phyloP scores from a whole-genome alignment of 1,284 basidiomycete species.

The Termitomyces sp. region DNA sequence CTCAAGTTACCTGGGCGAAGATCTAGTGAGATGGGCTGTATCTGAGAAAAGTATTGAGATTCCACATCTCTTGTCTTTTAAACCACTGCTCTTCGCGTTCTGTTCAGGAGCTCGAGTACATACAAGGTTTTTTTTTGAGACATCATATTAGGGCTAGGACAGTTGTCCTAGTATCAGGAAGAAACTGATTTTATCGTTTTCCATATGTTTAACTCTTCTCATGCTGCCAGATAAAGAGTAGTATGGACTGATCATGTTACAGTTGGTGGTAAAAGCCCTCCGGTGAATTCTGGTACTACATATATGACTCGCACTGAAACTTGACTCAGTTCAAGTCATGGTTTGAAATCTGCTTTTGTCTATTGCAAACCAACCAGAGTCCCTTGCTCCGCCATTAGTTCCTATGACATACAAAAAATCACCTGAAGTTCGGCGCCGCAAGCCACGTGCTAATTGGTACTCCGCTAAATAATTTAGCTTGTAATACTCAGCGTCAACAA shows the following conservation, averaged over 20 bases:
- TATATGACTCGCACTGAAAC: too few relatives aligned
- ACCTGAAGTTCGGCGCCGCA: conserved; percentile 6
- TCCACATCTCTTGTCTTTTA: not conserved
- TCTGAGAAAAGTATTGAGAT: not conserved
- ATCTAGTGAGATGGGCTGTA: not conserved
- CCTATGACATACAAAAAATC: too few relatives aligned
- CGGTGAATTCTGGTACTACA: too few relatives aligned
- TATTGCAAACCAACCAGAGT: too few relatives aligned
- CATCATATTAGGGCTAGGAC: too few relatives aligned
- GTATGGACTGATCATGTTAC: not conserved
- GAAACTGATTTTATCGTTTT: not conserved
- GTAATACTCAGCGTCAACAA: conserved; percentile 9
- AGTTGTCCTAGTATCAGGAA: not conserved
- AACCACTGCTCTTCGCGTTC: too few relatives aligned
- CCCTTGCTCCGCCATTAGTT: too few relatives aligned
- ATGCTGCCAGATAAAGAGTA: not conserved
- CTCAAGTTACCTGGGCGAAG: not conserved
- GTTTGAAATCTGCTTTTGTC: too few relatives aligned
- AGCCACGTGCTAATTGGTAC: conserved; percentile 10
- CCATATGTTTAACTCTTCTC: not conserved
- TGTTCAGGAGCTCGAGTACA: not conserved
- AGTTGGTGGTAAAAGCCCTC: too few relatives aligned
- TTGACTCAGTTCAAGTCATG: too few relatives aligned
- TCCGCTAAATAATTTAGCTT: conserved; percentile 12
- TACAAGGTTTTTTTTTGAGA: not conserved